Percentiles rank a stretch among this genome's conserved stretches.
Conservation (phyloP, 2,329 filamentous ascomycete genomes). For the Epichloe typhina region DNA sequence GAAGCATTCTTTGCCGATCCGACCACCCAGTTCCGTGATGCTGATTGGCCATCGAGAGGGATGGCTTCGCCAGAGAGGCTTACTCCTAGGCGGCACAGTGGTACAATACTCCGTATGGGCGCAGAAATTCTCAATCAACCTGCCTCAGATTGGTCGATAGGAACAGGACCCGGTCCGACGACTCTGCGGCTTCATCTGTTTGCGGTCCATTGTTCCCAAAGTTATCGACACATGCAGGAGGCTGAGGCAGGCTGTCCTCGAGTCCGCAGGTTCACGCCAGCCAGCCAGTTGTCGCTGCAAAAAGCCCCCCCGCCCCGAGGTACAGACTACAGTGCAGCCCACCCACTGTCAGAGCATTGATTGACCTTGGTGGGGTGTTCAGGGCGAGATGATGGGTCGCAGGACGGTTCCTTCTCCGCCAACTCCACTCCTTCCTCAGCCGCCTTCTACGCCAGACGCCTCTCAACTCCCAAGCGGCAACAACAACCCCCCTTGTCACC, state of each 20-base stretch:
- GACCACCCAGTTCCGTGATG: neutral
- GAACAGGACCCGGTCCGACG: neutral
- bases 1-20: constrained; percentile 2
- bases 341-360: neutral
- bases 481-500: neutral
- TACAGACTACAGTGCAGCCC: neutral
- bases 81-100: too few relatives aligned
- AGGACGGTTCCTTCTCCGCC: neutral
- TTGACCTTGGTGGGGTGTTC: neutral
- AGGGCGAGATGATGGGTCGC: too few relatives aligned
- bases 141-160: too few relatives aligned
- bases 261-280: neutral
- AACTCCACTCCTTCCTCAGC: neutral
- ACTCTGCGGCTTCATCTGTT: neutral
- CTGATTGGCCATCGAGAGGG: neutral
- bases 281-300: neutral
- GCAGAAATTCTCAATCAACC: too few relatives aligned
- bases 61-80: too few relatives aligned
- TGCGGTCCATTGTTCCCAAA: neutral
- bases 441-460: neutral
- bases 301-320: neutral
- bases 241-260: neutral
- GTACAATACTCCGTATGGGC: too few relatives aligned
- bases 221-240: neutral
- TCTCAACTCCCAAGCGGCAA: neutral